Base-by-base conservation (phyloP, 2,329 filamentous ascomycete species). In the Sclerotinia glacialis region DNA sequence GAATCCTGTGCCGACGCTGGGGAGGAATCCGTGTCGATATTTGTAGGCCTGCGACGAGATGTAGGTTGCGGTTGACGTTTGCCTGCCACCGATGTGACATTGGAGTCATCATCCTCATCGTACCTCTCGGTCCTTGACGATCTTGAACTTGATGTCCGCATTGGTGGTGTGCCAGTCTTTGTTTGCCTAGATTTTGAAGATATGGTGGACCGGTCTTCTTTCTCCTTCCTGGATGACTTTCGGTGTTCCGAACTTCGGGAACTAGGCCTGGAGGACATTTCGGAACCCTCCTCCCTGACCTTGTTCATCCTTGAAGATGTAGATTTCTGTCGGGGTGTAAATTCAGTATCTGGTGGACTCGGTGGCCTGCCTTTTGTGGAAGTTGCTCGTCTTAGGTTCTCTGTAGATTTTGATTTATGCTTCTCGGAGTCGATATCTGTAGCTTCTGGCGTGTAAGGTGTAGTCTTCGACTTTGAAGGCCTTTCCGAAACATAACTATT, bases 381-480 rank as follows among this genome's bases (percentile, higher is more conserved):
- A 60, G 76, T 56, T 82, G 76, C 77, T 83, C 74, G 69, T 26
- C 70, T 67, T 31, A 79, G 76, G 23, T 78, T 76, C 37, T 83
- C 82, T 28, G 76, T 76, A 40, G 83, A 84, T 73, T 81, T 84
- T 37, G 82, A 81, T 69, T 81, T 80, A 18, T 62, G 50, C 60
- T 82, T 81, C 31, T 78, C 79, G 28, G 82, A 80, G 62, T 87
- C 86, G 28, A 91, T 72, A 74, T 92, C 89, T 28, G 89, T 92
- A 28, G 89, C 83, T 68, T 92, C 89, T 23, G 90, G 90, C 1
- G 90, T 93, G 69, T 86, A 82, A 68, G 82, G 78, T 66, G 67
- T 68, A 46, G 69, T 66, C 47, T 70, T 72, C 11, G 67, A 67
- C 52, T 72, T 70, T 37, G 69, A 56, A 26, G 73, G 69, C 14